Evolutionary conservation across 257 asterid species (phyloP).

Genomic region (Solanum neorickii): DNA sequence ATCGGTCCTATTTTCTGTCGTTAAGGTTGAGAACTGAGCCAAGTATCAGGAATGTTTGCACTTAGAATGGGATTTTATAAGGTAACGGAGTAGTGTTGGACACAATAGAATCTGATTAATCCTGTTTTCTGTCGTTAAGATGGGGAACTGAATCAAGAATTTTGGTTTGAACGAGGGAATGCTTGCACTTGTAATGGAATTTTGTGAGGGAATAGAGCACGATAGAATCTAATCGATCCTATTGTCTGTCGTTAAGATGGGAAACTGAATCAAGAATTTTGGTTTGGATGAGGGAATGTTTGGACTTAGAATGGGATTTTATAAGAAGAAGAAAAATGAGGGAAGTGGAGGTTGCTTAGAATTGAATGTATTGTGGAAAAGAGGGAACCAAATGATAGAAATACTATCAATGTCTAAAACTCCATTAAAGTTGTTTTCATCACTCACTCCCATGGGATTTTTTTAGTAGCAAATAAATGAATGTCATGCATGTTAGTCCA

Average conservation of each 20-base stretch:
- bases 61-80: background rate
- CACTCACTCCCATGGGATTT: background rate
- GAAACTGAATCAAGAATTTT: background rate
- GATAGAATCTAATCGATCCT: background rate
- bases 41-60: background rate
- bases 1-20: background rate
- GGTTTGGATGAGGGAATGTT: background rate
- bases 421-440: background rate
- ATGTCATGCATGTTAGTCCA: background rate
- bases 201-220: background rate
- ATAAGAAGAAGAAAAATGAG: background rate
- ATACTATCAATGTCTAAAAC: background rate
- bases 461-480: background rate
- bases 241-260: background rate
- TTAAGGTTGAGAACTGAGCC: background rate
- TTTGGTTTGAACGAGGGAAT: background rate
- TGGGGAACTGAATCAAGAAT: background rate
- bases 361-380: conserved; percentile 12
- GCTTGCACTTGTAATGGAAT: background rate
- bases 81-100: background rate
- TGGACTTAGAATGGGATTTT: background rate
- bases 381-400: conserved; percentile 22
- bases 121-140: background rate
- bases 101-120: background rate
- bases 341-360: conserved; percentile 23